Conservation (phyloP, 2,329 filamentous ascomycete species). For the Akanthomyces dipterigenus region DNA sequence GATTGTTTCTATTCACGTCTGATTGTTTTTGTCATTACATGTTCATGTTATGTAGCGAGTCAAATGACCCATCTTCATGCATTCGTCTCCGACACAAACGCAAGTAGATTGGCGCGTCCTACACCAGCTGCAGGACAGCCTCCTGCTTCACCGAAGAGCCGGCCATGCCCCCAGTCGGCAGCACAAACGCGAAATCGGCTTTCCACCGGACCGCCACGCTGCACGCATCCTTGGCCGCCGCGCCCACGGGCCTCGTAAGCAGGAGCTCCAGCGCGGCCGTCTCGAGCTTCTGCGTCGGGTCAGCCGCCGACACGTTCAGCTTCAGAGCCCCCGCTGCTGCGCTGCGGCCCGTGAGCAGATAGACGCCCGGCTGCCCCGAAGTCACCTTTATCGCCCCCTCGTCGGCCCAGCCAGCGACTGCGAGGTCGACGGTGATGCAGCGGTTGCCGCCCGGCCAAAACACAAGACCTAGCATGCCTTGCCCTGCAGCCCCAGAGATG, state of each 20-base stretch:
- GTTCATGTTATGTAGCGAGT: too few relatives aligned
- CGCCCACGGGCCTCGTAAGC: not conserved
- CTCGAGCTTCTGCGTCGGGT: slow-evolving; percentile 17
- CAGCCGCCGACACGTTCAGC: slow-evolving; percentile 15
- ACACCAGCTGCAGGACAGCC: not conserved
- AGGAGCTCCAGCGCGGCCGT: slow-evolving; percentile 12
- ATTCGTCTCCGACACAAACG: too few relatives aligned
- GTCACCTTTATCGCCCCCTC: slow-evolving; percentile 14
- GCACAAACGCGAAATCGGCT: slow-evolving; percentile 10
- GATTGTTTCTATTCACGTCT: too few relatives aligned
- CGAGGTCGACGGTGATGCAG: slow-evolving; percentile 14
- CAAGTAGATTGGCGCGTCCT: too few relatives aligned
- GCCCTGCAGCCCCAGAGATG: slow-evolving; percentile 16
- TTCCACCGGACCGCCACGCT: not conserved
- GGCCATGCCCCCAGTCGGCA: slow-evolving; percentile 16
- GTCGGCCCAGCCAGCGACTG: slow-evolving; percentile 15
- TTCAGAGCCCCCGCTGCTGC: not conserved
- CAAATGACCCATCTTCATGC: too few relatives aligned
- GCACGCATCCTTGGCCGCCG: not conserved
- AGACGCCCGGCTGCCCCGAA: slow-evolving; percentile 15
- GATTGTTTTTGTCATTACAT: too few relatives aligned
- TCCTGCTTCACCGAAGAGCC: slow-evolving; percentile 16
- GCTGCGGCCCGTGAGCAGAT: slow-evolving; percentile 11
- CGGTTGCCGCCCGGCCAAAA: slow-evolving; percentile 18
- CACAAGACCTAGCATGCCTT: slow-evolving; percentile 15